Percentiles rank a stretch among this genome's conserved stretches.
Conservation (phyloP, 495 filamentous ascomycete species). For the Neurospora sublineolata region DNA sequence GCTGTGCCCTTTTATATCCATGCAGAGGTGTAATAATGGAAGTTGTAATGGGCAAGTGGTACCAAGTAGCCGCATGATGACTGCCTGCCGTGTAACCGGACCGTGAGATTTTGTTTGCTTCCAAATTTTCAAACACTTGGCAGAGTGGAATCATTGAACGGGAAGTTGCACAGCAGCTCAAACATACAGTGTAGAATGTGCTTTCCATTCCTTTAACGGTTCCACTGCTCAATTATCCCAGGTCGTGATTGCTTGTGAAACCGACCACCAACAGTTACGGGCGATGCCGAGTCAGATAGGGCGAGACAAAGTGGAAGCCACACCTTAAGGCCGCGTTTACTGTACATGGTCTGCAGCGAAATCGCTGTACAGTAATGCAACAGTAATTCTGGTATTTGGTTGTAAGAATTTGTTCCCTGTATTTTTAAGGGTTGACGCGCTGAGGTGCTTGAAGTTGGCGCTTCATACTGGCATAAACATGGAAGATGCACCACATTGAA, state of each 20-base stretch:
- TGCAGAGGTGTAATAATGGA: too few species aligned
- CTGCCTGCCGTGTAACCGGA: not conserved
- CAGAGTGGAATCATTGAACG: not conserved
- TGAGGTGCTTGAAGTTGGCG: too few species aligned
- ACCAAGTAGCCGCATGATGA: not conserved
- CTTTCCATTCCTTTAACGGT: not conserved
- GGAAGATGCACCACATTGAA: too few species aligned
- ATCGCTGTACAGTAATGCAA: too few species aligned
- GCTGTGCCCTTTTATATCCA: too few species aligned
- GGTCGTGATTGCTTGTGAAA: not conserved
- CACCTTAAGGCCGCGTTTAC: not conserved
- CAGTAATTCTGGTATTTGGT: too few species aligned
- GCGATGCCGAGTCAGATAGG: not conserved
- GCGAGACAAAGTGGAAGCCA: not conserved
- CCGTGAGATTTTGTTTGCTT: not conserved
- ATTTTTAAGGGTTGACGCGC: too few species aligned
- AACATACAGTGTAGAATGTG: not conserved
- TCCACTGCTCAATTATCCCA: not conserved
- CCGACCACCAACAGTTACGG: not conserved
- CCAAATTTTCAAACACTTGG: not conserved
- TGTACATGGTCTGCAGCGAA: too few species aligned
- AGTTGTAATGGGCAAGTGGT: not conserved
- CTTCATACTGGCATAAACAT: too few species aligned
- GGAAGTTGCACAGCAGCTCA: not conserved
- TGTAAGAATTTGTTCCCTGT: too few species aligned